Conservation (phyloP, 495 filamentous ascomycete species). For the Margaritispora aquatica region DNA sequence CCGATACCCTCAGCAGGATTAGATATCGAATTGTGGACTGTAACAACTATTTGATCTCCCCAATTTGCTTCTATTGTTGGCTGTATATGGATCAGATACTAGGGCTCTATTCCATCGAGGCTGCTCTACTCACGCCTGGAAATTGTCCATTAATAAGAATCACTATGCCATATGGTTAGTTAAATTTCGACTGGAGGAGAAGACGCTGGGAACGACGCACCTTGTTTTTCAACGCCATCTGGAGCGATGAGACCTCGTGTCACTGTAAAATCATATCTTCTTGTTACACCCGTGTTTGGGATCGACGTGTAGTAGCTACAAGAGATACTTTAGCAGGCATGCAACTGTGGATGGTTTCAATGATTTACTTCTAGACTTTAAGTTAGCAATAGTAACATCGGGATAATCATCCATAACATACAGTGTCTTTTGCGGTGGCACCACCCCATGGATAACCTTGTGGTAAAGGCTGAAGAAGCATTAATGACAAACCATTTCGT, state of each 20-base stretch:
- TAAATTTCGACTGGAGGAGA: background rate
- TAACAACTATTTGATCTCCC: constrained; percentile 37
- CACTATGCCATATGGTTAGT: constrained; percentile 19
- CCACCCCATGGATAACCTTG: constrained; percentile 44
- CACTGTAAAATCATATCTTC: constrained; percentile 37
- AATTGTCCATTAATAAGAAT: constrained; percentile 41
- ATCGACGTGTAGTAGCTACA: background rate
- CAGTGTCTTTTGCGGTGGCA: constrained; percentile 31
- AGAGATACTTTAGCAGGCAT: background rate
- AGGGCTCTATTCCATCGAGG: background rate
- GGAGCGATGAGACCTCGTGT: constrained; percentile 36
- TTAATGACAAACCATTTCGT: background rate
- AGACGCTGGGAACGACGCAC: background rate
- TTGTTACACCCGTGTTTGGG: constrained; percentile 26
- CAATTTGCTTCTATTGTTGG: constrained; percentile 30
- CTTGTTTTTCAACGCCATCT: constrained; percentile 31
- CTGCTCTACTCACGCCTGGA: constrained; percentile 26
- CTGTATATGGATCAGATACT: background rate
- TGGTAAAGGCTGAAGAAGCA: constrained; percentile 21
- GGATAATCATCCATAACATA: constrained; percentile 23
- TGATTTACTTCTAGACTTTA: background rate
- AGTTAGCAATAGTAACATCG: background rate
- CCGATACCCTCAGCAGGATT: constrained; percentile 29
- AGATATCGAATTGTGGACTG: constrained; percentile 47
- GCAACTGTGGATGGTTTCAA: constrained; percentile 33